Percentiles rank a stretch among this genome's conserved stretches.
Evolutionary conservation across 2,329 filamentous ascomycete genomes (phyloP).

Genomic region (Neonectria sp.): DNA sequence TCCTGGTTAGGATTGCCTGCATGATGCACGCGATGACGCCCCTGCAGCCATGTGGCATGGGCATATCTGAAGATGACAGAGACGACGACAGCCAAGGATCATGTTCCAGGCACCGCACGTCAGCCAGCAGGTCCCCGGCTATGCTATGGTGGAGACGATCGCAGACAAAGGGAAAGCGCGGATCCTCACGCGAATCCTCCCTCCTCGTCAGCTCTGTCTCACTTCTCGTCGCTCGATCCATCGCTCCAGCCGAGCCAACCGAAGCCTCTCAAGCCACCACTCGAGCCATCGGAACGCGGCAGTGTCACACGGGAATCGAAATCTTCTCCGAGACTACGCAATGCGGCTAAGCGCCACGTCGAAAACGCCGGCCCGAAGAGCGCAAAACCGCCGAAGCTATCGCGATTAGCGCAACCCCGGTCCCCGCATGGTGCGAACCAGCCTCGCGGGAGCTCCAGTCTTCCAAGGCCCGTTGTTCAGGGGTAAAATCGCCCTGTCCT

Average conservation of each 20-base stretch:
- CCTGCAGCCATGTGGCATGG: conserved; percentile 1
- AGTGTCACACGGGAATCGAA: neutral
- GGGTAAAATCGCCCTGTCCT: neutral
- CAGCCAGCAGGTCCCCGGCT: neutral
- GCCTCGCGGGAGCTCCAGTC: neutral
- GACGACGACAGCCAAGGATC: neutral
- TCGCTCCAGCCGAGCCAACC: neutral
- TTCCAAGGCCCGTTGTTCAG: neutral
- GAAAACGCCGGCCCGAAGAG: neutral
- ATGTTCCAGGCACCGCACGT: neutral
- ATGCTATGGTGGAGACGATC: neutral
- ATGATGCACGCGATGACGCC: neutral
- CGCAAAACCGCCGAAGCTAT: neutral
- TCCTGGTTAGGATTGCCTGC: neutral
- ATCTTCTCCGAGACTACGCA: neutral
- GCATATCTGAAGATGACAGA: neutral
- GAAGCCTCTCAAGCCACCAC: no score
- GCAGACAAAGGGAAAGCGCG: neutral
- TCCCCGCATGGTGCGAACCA: neutral
- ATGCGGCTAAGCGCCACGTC: neutral
- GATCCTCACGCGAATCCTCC: neutral
- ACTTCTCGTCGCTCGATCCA: neutral
- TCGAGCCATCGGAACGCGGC: neutral
- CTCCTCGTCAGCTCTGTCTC: neutral
- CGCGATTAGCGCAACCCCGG: neutral